Evolutionary conservation across 2,329 filamentous ascomycete genomes (phyloP).

Genomic region (Aspergillus puulaauensis): DNA sequence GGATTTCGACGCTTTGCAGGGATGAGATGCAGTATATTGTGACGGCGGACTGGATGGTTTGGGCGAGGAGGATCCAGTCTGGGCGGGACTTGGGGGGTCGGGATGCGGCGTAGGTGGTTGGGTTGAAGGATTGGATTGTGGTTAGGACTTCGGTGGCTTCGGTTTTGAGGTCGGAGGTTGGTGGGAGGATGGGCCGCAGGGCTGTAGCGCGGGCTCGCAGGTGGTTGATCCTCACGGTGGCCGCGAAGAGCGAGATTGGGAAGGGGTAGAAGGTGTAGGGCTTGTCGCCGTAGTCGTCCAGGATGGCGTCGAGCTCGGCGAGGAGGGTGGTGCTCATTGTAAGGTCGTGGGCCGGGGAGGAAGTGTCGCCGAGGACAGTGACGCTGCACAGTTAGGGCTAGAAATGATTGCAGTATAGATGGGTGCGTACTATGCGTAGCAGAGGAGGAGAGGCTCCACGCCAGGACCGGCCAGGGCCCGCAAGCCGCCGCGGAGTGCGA

Average conservation of each 20-base stretch:
- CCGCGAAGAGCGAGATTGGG: constrained; percentile 32
- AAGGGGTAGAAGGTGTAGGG: constrained; percentile 28
- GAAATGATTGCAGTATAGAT: too few relatives aligned
- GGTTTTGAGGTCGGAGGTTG: background rate
- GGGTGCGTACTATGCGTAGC: background rate
- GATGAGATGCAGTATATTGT: constrained; percentile 40
- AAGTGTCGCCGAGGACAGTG: constrained; percentile 37
- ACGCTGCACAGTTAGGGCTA: background rate
- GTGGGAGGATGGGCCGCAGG: background rate
- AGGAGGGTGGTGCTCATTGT: constrained; percentile 23
- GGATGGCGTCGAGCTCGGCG: constrained; percentile 25
- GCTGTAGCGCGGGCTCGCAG: constrained; percentile 27
- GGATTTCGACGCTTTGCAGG: constrained; percentile 32
- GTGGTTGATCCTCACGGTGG: constrained; percentile 38
- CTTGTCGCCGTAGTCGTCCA: constrained; percentile 20
- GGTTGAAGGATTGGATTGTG: background rate
- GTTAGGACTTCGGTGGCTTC: background rate
- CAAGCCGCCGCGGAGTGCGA: constrained; percentile 36
- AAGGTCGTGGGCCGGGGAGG: constrained; percentile 35
- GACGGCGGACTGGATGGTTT: constrained; percentile 32
- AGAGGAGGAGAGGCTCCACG: background rate
- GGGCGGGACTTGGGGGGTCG: background rate
- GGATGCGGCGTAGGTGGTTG: background rate
- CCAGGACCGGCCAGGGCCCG: constrained; percentile 12
- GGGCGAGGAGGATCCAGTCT: constrained; percentile 23